These are phyloP conservation scores for Mangifera indica DNA, from an alignment of 345 rosid species.

Conservation along the genomic window DNA sequence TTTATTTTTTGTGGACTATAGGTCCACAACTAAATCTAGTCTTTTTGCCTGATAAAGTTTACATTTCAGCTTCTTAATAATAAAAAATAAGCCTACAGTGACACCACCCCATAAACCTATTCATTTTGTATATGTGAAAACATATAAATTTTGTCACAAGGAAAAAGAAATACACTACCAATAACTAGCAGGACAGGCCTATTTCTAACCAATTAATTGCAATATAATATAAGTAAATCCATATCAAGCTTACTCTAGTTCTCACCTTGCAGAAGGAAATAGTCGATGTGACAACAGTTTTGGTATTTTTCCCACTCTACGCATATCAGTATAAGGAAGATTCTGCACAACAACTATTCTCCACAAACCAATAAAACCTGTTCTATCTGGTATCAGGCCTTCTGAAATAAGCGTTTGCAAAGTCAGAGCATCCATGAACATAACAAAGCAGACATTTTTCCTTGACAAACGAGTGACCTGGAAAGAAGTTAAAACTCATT, in stretches of 20 bases:
- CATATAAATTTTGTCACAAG: neutral
- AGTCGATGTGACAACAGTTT: conserved; percentile 86
- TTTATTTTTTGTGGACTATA: no score
- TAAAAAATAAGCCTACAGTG: no score
- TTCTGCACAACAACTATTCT: conserved; percentile 86
- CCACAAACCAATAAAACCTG: conserved; percentile 93
- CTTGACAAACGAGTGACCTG: conserved; percentile 85
- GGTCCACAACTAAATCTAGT: no score
- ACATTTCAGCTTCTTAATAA: no score
- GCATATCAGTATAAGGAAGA: conserved; percentile 85
- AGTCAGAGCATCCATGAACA: conserved; percentile 87
- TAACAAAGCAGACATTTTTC: conserved; percentile 95
- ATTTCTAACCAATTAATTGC: neutral
- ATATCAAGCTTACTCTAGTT: conserved; percentile 1
- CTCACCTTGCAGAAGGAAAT: conserved; percentile 96
- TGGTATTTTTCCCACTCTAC: conserved; percentile 96
- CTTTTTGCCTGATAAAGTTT: no score
- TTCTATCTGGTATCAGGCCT: conserved; percentile 69
- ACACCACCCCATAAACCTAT: no score
- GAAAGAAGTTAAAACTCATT: conserved; percentile 22
- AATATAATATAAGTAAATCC: neutral
- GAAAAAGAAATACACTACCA: neutral
- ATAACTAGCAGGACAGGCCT: neutral
- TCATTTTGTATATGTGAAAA: neutral
- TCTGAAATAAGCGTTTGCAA: conserved; percentile 72